phyloP scores from a whole-genome alignment of 352 stramenopile genomes.

The Phytophthora meadii region DNA sequence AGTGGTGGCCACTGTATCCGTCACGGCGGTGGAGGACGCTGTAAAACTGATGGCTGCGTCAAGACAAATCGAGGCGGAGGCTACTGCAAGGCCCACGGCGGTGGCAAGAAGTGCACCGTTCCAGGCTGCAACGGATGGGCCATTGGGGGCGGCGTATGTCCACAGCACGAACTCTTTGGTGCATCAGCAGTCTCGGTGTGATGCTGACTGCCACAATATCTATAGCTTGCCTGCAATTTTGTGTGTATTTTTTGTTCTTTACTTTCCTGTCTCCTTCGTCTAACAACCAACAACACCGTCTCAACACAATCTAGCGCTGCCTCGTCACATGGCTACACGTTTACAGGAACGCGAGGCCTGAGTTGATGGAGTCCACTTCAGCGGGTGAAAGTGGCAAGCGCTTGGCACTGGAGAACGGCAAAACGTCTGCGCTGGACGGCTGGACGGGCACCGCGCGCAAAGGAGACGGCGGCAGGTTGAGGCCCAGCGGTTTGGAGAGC shows the following conservation, averaged over 20 bases:
- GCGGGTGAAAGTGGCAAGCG: constrained; percentile 67
- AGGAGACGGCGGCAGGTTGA: constrained; percentile 23
- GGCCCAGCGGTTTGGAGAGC: constrained; percentile 27
- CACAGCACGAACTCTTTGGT: constrained; percentile 69
- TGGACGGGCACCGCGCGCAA: constrained; percentile 42
- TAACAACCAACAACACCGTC: not conserved
- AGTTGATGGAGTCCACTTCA: constrained; percentile 86
- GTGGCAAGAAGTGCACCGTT: constrained; percentile 76
- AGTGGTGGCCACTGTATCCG: constrained; percentile 84
- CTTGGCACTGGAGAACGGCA: constrained; percentile 72
- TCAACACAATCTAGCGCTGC: no score
- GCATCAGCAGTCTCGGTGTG: constrained; percentile 56
- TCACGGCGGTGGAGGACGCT: constrained; percentile 78
- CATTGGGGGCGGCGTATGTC: constrained; percentile 68
- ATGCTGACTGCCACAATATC: constrained; percentile 25
- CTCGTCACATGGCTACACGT: constrained; percentile 12
- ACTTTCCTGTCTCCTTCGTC: constrained; percentile 13
- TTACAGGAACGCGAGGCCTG: constrained; percentile 78
- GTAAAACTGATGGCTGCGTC: constrained; percentile 66
- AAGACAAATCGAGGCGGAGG: constrained; percentile 84
- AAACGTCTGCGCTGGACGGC: constrained; percentile 65
- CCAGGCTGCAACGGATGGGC: constrained; percentile 76
- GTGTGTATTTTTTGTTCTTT: constrained; percentile 35
- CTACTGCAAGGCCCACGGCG: constrained; percentile 82
- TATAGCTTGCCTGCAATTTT: constrained; percentile 31